Evolutionary conservation across 768 basidiomycete genomes (phyloP).

Genomic region (Tricholoma matsutake): DNA sequence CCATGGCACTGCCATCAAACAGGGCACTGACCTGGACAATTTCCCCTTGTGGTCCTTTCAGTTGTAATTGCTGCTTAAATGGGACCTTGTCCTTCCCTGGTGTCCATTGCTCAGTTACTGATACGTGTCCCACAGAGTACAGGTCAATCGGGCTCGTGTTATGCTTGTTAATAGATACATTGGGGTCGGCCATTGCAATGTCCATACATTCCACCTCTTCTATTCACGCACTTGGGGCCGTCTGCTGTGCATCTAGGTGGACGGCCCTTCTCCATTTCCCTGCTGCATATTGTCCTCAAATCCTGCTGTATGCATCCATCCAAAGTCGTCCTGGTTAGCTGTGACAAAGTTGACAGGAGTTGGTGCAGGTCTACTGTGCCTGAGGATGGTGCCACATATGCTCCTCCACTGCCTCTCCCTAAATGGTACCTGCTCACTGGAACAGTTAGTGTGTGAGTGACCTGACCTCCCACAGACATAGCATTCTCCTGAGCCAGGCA

Average conservation of each 20-base stretch:
- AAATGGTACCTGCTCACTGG: not conserved
- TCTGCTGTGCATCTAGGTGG: not conserved
- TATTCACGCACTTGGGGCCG: not conserved
- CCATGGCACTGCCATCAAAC: slow-evolving; percentile 27
- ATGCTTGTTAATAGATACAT: not conserved
- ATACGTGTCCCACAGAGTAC: slow-evolving; percentile 1
- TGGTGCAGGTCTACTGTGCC: not conserved
- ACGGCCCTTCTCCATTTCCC: slow-evolving; percentile 12
- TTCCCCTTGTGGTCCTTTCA: slow-evolving; percentile 16
- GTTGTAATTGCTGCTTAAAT: slow-evolving; percentile 19
- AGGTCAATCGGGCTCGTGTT: not conserved
- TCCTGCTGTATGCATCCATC: not conserved
- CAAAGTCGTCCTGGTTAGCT: not conserved
- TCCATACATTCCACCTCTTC: not conserved
- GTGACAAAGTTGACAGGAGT: not conserved
- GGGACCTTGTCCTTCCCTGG: slow-evolving; percentile 3
- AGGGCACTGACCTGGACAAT: slow-evolving; percentile 13
- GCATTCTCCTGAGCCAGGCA: not conserved
- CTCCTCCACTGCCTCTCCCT: not conserved
- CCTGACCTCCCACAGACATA: not conserved
- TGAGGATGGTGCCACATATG: not conserved
- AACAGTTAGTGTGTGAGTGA: not conserved
- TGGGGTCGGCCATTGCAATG: not conserved
- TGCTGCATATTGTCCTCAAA: not conserved
- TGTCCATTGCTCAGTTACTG: not conserved